Evolutionary conservation across 805 yeast species (phyloP).

Genomic region (Kazachstania bromeliacearum): DNA sequence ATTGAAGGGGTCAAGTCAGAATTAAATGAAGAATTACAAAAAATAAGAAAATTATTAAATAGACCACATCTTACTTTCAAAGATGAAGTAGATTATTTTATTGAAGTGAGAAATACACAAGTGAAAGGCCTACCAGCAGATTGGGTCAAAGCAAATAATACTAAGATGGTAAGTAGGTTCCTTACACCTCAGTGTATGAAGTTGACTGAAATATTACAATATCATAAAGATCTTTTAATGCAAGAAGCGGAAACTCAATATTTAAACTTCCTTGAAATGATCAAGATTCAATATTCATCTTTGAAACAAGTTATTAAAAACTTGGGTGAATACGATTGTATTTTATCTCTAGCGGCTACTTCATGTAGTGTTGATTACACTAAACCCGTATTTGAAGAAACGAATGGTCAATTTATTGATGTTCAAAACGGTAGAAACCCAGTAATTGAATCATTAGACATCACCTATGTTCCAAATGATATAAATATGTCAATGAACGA

Average conservation of each 20-base stretch:
- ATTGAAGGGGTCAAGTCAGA: constrained; percentile 38
- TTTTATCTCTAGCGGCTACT: constrained; percentile 56
- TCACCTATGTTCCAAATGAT: constrained; percentile 57
- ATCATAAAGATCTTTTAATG: constrained; percentile 44
- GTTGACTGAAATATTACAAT: constrained; percentile 46
- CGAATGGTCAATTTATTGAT: constrained; percentile 35
- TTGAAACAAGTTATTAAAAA: constrained; percentile 37
- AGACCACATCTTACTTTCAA: constrained; percentile 52
- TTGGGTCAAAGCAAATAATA: constrained; percentile 70
- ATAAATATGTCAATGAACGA: constrained; percentile 38
- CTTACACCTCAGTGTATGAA: constrained; percentile 50
- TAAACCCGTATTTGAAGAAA: constrained; percentile 43
- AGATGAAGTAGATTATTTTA: constrained; percentile 57
- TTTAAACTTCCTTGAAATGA: constrained; percentile 27
- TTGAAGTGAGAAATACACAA: constrained; percentile 62
- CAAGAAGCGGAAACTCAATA: constrained; percentile 23
- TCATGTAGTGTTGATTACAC: constrained; percentile 39
- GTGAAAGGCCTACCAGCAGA: constrained; percentile 52
- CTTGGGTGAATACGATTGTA: constrained; percentile 54
- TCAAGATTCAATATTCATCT: constrained; percentile 32
- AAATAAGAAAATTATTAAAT: constrained; percentile 37
- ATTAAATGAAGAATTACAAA: constrained; percentile 44
- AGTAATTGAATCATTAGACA: constrained; percentile 43
- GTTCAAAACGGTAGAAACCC: constrained; percentile 59
- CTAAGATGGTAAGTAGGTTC: constrained; percentile 61